Evolutionary conservation across 1,284 basidiomycete genomes (phyloP).

Genomic region (Cryptococcus sp.): DNA sequence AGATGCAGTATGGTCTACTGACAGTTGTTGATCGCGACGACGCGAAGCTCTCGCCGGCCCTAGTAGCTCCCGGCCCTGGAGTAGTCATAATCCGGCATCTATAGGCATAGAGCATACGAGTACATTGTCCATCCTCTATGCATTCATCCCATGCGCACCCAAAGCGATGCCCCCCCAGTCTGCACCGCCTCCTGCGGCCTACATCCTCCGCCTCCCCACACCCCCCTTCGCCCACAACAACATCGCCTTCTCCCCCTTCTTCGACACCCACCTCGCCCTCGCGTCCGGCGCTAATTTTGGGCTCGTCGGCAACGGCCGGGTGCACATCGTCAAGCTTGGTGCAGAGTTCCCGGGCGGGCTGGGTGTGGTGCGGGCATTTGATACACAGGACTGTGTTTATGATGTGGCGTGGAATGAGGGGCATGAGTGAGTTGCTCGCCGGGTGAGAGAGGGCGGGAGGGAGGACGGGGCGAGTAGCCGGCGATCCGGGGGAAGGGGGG

Average conservation of each 20-base stretch:
- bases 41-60: not conserved
- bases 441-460: constrained; percentile 42
- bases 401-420: constrained; percentile 89
- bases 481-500: constrained; percentile 33
- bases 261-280: constrained; percentile 72
- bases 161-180: not conserved
- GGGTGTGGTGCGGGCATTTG: constrained; percentile 70
- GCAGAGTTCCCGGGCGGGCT: constrained; percentile 51
- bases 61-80: not conserved
- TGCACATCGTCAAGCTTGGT: constrained; percentile 64
- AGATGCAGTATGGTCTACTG: no score
- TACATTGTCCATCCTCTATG: not conserved
- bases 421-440: constrained; percentile 66
- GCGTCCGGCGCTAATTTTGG: constrained; percentile 93
- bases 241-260: constrained; percentile 89
- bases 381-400: constrained; percentile 90
- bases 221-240: constrained; percentile 85
- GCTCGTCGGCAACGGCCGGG: constrained; percentile 85
- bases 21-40: no score
- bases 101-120: not conserved
- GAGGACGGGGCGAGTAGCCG: constrained; percentile 42
- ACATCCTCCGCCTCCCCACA: constrained; percentile 50
- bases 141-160: not conserved
- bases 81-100: not conserved
- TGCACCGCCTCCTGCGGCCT: not conserved